Evolutionary conservation across 148 eudicot species (phyloP).

Genomic region (Arctostaphylos glauca): DNA sequence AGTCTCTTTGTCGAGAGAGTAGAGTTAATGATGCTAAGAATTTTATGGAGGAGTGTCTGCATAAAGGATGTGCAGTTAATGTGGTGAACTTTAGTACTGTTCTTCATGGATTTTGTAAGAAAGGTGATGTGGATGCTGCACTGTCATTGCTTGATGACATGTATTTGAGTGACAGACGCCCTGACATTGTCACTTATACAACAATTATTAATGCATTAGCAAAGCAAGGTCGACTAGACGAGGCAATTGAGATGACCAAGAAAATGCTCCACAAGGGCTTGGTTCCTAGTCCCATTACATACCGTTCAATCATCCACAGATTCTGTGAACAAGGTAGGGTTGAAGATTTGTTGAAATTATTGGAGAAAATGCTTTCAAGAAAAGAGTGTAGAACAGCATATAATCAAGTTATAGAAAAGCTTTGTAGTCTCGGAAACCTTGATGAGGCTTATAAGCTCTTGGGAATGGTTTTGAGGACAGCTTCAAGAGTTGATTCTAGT

Average conservation of each 20-base stretch:
- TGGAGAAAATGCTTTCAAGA: conserved; percentile 29
- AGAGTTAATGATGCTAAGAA: conserved; percentile 34
- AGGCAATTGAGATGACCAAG: conserved; percentile 35
- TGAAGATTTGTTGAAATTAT: conserved; percentile 34
- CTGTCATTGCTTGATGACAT: conserved; percentile 45
- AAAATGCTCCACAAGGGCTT: conserved; percentile 37
- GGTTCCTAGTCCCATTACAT: conserved; percentile 38
- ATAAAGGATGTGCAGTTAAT: conserved; percentile 38
- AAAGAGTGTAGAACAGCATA: conserved; percentile 30
- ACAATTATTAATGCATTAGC: conserved; percentile 32
- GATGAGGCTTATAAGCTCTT: conserved; percentile 32
- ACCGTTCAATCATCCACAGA: conserved; percentile 31
- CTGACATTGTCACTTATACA: conserved; percentile 39
- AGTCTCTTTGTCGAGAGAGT: conserved; percentile 38
- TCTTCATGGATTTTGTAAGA: conserved; percentile 43
- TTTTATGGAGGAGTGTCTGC: conserved; percentile 41
- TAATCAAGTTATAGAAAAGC: conserved; percentile 45
- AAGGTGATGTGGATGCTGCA: conserved; percentile 30
- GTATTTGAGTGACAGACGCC: conserved; percentile 35
- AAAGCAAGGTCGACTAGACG: conserved; percentile 30
- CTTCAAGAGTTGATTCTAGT: conserved; percentile 32
- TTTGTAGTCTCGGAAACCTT: conserved; percentile 28
- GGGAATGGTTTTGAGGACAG: conserved; percentile 31
- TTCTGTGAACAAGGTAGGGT: conserved; percentile 34
- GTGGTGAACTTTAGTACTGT: conserved; percentile 38